These are phyloP conservation scores for Solanum pennellii DNA, from an alignment of 257 asterid species.

Conservation along the genomic window DNA sequence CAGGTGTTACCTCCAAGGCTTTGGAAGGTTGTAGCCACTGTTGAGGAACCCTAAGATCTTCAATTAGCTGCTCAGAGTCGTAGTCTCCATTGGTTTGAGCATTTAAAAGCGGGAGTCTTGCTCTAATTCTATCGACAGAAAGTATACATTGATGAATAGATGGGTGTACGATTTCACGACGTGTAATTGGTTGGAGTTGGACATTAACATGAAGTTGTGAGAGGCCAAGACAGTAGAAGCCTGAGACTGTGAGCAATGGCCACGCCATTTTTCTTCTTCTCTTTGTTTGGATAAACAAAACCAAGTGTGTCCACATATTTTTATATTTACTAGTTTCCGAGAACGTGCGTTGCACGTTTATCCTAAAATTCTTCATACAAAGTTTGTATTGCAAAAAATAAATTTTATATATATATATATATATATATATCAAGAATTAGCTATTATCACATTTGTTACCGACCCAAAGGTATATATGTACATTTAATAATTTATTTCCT, in stretches of 20 bases:
- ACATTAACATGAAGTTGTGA: background rate
- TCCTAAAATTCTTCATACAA: too few species aligned
- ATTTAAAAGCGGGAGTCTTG: conserved; percentile 2
- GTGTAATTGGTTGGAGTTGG: background rate
- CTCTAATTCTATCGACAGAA: background rate
- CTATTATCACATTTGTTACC: too few species aligned
- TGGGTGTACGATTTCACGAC: background rate
- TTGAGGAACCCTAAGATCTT: conserved; percentile 62
- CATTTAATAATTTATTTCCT: too few species aligned
- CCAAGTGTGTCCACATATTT: background rate
- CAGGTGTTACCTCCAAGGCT: conserved; percentile 45
- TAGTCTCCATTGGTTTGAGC: conserved; percentile 20
- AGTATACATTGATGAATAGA: background rate
- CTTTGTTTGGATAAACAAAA: background rate
- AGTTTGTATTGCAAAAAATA: too few species aligned
- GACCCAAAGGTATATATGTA: too few species aligned
- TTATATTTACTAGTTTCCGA: too few species aligned
- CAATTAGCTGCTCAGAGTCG: conserved; percentile 19
- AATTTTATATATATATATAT: too few species aligned
- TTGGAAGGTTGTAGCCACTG: conserved; percentile 63
- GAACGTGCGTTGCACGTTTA: too few species aligned
- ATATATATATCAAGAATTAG: too few species aligned
- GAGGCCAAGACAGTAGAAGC: background rate
- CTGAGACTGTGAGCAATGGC: background rate
- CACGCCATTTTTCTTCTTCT: background rate